Base-by-base conservation (phyloP, 73 alveolate species). In the Paraurostyla sp. region DNA sequence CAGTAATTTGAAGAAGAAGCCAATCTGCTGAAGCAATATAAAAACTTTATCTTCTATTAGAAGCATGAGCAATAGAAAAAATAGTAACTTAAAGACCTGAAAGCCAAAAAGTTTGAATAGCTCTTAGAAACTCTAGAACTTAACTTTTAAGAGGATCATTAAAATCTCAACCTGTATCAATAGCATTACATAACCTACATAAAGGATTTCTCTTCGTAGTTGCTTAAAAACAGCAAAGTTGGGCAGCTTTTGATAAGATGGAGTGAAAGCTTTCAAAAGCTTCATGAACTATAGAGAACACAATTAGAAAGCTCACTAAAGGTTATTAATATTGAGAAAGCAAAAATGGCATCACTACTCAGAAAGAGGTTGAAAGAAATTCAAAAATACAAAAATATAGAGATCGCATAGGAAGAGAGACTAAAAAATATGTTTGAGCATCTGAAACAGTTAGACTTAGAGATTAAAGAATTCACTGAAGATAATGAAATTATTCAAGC, bases 341-440 rank as follows among this genome's bases (percentile, higher is more conserved):
- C 35, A 22, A 65, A 65, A 38, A 40, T 65, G 27, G 82, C 60
- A 18, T 16, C 25, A 38, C 35, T 65, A 58, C 82, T 65, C 33
- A 65, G 82, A 30, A 65, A 65, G 41, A 25, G 82, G 13, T 15
- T 65, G 33, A 15, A 65, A 36, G 56, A 35, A 38, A 65, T 65
- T 9, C 58, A 65, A 38, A 65, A 65, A 38, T 65, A 65, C 38
- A 65, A 65, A 40, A 33, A 65, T 35, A 65, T 65, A 11, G 82
- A 65, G 58, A 11, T 65, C 42, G 3, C 18, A 38, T 38, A 65
- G 58, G 82, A 65, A 40, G 82, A 65, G 41, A 2, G 82, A 7
- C 58, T 65, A 11, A 65, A 65, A 22, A 65, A 65, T 38, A 65
- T 65, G 82, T 65, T 65, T 65, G 82, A 65, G 36, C 82, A 65